Evolutionary conservation across 2,329 filamentous ascomycete genomes (phyloP), one percentile per base, ranked within the genome.

Genomic region (Herpotrichia juniperi): DNA sequence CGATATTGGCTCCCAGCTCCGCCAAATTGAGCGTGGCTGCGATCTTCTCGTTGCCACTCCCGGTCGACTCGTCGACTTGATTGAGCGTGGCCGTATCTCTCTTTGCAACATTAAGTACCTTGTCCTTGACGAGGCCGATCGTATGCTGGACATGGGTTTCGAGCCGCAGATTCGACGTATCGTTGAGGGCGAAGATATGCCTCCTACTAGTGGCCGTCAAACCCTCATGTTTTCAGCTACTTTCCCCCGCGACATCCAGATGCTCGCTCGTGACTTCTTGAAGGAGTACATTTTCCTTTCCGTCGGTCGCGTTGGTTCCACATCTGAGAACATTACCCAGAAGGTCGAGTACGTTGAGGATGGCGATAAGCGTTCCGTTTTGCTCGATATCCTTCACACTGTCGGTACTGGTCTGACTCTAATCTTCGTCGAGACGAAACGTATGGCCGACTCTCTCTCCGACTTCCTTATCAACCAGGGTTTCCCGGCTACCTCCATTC

Each of bases 121-220:
- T 57, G 91, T 99, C 67, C 90, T 99, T 49, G 94, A 99, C 68
- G 94, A 99, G 86, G 94, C 94, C 77, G 94, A 99, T 82, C 94
- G 94, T 76, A 99, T 99, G 94, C 84, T 99, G 84, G 94, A 99
- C 85, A 99, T 99, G 94, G 94, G 94, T 94, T 99, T 99, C 84
- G 94, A 99, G 83, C 94, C 94, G 70, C 94, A 99, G 81, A 99
- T 99, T 74, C 93, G 94, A 71, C 90, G 93, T 69, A 97, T 99
- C 70, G 94, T 99, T 40, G 93, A 97, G 79, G 92, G 92, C 55
- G 94, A 97, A 80, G 94, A 99, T 69, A 99, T 99, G 94, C 94
- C 94, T 51, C 77, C 78, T 47, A 90, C 93, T 55, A 80, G 87
- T 62, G 81, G 84, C 67, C 93, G 94, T 72, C 94, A 99, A 80